Base-by-base conservation (phyloP, 768 basidiomycete genomes). In the Macrocybe gigantea region DNA sequence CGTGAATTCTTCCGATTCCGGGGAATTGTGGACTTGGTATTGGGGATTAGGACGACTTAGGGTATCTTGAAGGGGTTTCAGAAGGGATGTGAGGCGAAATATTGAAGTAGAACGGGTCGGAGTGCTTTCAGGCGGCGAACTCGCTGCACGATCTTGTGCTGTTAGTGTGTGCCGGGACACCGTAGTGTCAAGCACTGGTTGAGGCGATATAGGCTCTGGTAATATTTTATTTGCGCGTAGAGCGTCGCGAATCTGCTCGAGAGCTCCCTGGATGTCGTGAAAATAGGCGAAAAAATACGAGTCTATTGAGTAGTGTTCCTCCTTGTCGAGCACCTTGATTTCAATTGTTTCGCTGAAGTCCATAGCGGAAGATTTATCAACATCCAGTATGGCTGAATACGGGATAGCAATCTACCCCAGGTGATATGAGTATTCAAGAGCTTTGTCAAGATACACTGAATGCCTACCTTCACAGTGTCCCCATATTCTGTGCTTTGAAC, bases 291-390 rank as follows among this genome's bases (percentile, higher is more conserved):
- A 95, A 66, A 95, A 96, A 60, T 92, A 93, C 2, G 89, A 91
- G 61, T 92, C 89, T 33, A 88, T 64, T 1, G 84, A 80, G 58
- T 83, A 85, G 52, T 83, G 80, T 50, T 88, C 89, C 54, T 79
- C 79, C 54, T 84, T 85, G 65, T 94, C 90, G 45, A 89, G 72
- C 9, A 93, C 91, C 66, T 93, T 93, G 54, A 97, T 78, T 68
- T 97, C 93, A 50, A 99, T 86, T 0, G 93, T 94, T 63, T 96
- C 93, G 53, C 91, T 93, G 60, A 97, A 97, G 60, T 97, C 95
- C 73, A 97, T 85, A 1, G 88, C 88, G 1, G 82, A 77, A 6
- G 89, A 88, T 59, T 82, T 83, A 51, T 95, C 93, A 30, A 97
- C 85, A 55, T 96, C 93, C 41, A 93, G 65, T 50, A 99, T 81